Evolutionary conservation across 805 yeast genomes (phyloP).

Genomic region (Myxozyma kluyveri): DNA sequence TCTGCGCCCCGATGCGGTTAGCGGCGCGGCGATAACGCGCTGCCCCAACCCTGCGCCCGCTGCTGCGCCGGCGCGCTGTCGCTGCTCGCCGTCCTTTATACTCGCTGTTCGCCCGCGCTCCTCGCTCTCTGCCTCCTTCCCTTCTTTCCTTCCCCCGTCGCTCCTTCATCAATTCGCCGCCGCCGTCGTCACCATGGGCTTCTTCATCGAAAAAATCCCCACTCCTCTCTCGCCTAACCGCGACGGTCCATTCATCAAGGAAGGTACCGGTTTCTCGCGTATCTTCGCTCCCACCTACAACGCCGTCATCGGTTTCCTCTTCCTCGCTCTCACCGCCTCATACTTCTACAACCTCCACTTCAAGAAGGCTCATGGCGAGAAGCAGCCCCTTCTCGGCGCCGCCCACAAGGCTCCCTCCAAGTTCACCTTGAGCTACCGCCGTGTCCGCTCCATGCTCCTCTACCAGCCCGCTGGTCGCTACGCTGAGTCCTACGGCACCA

Average conservation of each 20-base stretch:
- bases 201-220: constrained; percentile 29
- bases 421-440: constrained; percentile 23
- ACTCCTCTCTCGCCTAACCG: constrained; percentile 29
- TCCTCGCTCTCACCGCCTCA: constrained; percentile 20
- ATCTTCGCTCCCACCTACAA: constrained; percentile 28
- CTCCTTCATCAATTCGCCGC: neutral
- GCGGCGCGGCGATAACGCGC: no score
- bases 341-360: constrained; percentile 27
- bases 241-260: constrained; percentile 28
- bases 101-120: neutral
- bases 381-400: constrained; percentile 29
- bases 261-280: constrained; percentile 29
- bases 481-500: constrained; percentile 29
- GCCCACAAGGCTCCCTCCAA: constrained; percentile 17
- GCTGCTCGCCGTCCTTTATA: constrained; percentile 6
- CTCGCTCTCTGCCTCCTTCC: neutral
- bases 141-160: neutral
- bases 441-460: constrained; percentile 26
- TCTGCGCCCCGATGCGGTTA: no score
- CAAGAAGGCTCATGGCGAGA: constrained; percentile 27
- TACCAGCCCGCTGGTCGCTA: constrained; percentile 30
- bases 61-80: constrained; percentile 9
- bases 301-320: constrained; percentile 23
- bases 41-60: constrained; percentile 11
- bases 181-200: constrained; percentile 21